Percentiles rank a stretch among this genome's conserved stretches.
These are phyloP conservation scores for Podaxis sp. DNA, from an alignment of 768 basidiomycete species.

Conservation along the genomic window DNA sequence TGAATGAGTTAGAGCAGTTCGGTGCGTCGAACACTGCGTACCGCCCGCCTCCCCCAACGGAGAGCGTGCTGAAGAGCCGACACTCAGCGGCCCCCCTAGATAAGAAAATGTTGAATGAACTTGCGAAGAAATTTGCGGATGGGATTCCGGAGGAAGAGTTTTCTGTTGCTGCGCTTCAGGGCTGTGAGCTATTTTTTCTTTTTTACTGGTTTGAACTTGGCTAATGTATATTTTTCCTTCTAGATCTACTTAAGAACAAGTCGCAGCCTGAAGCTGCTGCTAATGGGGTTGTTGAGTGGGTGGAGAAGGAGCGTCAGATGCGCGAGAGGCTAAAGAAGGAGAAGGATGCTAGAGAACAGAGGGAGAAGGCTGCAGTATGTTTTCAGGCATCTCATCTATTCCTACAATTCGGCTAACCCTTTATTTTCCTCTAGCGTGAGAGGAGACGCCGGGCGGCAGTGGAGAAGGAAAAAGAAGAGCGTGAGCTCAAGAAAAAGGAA, in stretches of 20 bases:
- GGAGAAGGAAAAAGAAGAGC: constrained; percentile 59
- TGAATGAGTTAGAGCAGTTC: constrained; percentile 34
- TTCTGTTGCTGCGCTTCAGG: constrained; percentile 87
- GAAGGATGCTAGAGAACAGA: constrained; percentile 67
- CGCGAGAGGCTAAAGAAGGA: constrained; percentile 71
- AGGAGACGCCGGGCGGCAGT: constrained; percentile 54
- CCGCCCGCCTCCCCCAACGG: constrained; percentile 63
- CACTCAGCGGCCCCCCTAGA: constrained; percentile 69
- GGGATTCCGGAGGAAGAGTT: constrained; percentile 84
- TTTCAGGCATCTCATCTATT: constrained; percentile 10
- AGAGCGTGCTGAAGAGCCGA: constrained; percentile 55
- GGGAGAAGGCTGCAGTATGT: constrained; percentile 68
- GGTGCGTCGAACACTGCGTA: constrained; percentile 61
- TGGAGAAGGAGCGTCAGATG: constrained; percentile 72
- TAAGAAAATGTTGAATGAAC: constrained; percentile 56
- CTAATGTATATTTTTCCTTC: constrained; percentile 11
- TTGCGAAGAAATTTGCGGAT: constrained; percentile 81
- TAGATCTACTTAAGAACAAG: constrained; percentile 84
- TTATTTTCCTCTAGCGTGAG: constrained; percentile 35
- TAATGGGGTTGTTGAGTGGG: constrained; percentile 67
- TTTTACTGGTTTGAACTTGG: constrained; percentile 2
- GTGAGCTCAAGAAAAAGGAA: constrained; percentile 67
- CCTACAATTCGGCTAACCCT: background rate
- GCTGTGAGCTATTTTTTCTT: constrained; percentile 59
- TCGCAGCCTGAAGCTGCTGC: constrained; percentile 78